Evolutionary conservation across 1,139 yeast genomes (phyloP).

Genomic region (Candida freyschussii): DNA sequence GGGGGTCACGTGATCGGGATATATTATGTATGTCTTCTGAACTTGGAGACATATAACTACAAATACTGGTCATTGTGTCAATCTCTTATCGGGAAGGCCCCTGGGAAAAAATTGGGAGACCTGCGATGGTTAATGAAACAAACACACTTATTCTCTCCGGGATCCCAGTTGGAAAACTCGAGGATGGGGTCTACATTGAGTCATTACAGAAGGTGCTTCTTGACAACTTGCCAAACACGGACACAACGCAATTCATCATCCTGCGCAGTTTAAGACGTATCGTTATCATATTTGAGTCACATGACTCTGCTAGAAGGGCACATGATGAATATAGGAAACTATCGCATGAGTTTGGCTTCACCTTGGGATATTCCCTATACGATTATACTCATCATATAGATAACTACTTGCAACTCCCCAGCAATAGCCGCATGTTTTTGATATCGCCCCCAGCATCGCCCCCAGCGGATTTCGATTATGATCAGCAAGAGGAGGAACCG

Average conservation of each 20-base stretch:
- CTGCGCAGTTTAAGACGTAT: conserved; percentile 19
- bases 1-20: no score
- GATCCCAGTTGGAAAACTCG: conserved; percentile 9
- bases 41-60: no score
- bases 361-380: conserved; percentile 21
- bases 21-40: no score
- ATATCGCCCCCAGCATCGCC: conserved; percentile 40
- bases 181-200: conserved; percentile 9
- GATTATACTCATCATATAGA: conserved; percentile 18
- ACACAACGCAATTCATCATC: conserved; percentile 22
- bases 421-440: conserved; percentile 29
- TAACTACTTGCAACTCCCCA: conserved; percentile 30
- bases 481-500: conserved; percentile 34
- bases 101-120: no score
- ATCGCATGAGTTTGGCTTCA: conserved; percentile 5
- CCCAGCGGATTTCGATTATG: conserved; percentile 35
- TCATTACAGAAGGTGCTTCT: conserved; percentile 18
- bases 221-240: conserved; percentile 8
- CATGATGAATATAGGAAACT: conserved; percentile 3
- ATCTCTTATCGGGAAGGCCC: no score
- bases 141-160: conserved; percentile 22
- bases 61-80: no score
- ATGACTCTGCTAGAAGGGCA: conserved; percentile 4
- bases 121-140: conserved; percentile 7
- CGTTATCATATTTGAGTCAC: conserved; percentile 17